Conservation (phyloP, 768 basidiomycete genomes). For the Mycena belliarum region DNA sequence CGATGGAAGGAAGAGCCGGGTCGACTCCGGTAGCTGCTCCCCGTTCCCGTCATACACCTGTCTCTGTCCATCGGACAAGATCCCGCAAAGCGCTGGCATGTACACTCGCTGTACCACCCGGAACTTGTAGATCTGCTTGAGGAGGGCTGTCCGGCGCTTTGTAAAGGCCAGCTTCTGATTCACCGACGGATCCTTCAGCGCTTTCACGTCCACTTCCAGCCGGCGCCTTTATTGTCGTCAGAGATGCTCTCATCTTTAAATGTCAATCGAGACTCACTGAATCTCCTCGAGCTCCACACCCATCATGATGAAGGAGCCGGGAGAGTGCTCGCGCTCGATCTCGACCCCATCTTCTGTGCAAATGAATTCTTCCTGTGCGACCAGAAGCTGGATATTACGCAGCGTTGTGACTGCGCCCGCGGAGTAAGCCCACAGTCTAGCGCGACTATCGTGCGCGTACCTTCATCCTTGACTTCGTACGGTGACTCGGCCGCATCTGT, state of each 20-base stretch:
- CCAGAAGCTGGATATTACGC: conserved; percentile 1
- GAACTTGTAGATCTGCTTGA: neutral
- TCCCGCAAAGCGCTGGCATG: neutral
- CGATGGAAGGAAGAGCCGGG: neutral
- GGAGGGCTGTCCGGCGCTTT: neutral
- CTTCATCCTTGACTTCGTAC: neutral
- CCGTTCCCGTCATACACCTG: neutral
- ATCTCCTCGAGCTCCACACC: neutral
- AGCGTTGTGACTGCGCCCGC: neutral
- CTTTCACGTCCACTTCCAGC: neutral
- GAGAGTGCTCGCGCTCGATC: neutral
- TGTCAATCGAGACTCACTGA: neutral
- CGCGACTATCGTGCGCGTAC: neutral
- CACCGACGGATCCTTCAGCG: neutral
- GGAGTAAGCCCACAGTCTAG: neutral
- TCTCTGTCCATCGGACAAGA: neutral
- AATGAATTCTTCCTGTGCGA: neutral
- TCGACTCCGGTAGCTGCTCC: neutral
- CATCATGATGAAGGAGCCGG: neutral
- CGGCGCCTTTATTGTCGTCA: neutral
- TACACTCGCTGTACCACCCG: neutral
- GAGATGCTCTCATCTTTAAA: neutral
- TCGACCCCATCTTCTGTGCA: conserved; percentile 2
- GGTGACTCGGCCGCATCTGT: neutral
- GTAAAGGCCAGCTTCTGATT: neutral